Percentiles rank a stretch among this genome's conserved stretches.
These are phyloP conservation scores for Kodamaea suecica DNA, from an alignment of 1,139 yeast genomes.

Conservation along the genomic window DNA sequence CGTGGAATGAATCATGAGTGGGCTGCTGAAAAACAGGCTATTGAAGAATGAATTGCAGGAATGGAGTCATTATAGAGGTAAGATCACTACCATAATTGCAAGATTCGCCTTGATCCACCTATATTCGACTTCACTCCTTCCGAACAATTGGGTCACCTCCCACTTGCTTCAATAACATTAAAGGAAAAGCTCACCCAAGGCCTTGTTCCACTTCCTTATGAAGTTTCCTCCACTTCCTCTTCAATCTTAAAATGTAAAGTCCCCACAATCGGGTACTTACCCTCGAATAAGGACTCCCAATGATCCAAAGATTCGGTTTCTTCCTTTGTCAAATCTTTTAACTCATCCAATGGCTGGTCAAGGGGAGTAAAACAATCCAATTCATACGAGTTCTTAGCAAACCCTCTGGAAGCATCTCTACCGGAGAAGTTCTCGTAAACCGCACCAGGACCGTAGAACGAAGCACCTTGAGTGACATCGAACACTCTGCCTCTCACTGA, in stretches of 20 bases:
- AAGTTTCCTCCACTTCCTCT: too few species aligned
- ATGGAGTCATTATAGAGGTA: too few species aligned
- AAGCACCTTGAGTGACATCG: slow-evolving; percentile 78
- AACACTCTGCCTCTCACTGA: slow-evolving; percentile 84
- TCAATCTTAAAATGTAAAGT: slow-evolving; percentile 32
- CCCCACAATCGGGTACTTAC: slow-evolving; percentile 74
- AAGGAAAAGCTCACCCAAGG: too few species aligned
- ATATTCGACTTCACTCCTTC: too few species aligned
- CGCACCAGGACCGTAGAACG: slow-evolving; percentile 95
- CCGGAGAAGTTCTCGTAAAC: slow-evolving; percentile 97
- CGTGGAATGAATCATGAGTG: too few species aligned
- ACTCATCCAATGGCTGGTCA: slow-evolving; percentile 69
- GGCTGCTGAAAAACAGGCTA: too few species aligned
- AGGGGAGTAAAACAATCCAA: slow-evolving; percentile 51
- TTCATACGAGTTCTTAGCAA: slow-evolving; percentile 89
- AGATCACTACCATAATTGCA: too few species aligned
- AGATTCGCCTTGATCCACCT: too few species aligned
- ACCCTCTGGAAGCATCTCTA: slow-evolving; percentile 91
- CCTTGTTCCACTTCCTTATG: too few species aligned
- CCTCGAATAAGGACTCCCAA: slow-evolving; percentile 83
- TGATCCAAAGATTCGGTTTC: slow-evolving; percentile 70
- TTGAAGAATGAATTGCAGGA: too few species aligned
- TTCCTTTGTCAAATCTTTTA: slow-evolving; percentile 57
- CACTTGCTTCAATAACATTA: too few species aligned
- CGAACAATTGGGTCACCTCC: too few species aligned